Conservation (phyloP, 495 filamentous ascomycete genomes). For the Penicillium cosmopolitanum region DNA sequence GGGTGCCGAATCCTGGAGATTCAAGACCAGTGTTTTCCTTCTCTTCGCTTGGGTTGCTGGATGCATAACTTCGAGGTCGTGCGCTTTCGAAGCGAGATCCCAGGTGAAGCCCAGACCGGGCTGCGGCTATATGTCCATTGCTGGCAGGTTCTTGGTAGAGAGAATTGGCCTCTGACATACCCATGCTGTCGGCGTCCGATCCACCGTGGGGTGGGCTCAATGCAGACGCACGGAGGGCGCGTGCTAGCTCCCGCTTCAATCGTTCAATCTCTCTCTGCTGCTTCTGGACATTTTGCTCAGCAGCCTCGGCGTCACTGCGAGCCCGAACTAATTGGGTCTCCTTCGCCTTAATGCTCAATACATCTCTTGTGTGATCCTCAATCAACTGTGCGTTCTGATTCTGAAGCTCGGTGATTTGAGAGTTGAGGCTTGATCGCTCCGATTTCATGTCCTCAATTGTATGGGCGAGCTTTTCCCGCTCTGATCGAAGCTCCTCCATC, state of each 20-base stretch:
- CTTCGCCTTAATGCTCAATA: constrained; percentile 95
- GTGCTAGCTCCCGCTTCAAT: constrained; percentile 74
- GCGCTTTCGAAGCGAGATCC: constrained; percentile 43
- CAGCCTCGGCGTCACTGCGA: constrained; percentile 83
- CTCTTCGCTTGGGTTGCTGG: constrained; percentile 74
- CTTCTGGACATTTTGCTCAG: constrained; percentile 80
- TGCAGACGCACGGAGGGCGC: constrained; percentile 49
- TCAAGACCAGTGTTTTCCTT: constrained; percentile 68
- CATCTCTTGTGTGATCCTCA: constrained; percentile 94
- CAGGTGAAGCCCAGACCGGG: constrained; percentile 43
- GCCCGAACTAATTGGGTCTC: constrained; percentile 95
- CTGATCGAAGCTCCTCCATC: constrained; percentile 81
- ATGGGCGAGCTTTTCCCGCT: constrained; percentile 75
- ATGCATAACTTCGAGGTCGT: constrained; percentile 67
- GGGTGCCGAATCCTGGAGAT: constrained; percentile 40
- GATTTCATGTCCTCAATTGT: constrained; percentile 74
- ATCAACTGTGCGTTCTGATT: constrained; percentile 96
- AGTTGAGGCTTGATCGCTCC: constrained; percentile 72
- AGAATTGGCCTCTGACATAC: constrained; percentile 37
- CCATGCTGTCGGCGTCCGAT: constrained; percentile 39
- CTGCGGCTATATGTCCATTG: constrained; percentile 33
- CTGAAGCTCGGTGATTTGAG: constrained; percentile 84
- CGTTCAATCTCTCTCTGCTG: constrained; percentile 89
- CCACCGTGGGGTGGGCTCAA: constrained; percentile 42
- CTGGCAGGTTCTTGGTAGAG: constrained; percentile 40